phyloP scores from a whole-genome alignment of 78 protist genomes.

The Cavenderia fasciculata region DNA sequence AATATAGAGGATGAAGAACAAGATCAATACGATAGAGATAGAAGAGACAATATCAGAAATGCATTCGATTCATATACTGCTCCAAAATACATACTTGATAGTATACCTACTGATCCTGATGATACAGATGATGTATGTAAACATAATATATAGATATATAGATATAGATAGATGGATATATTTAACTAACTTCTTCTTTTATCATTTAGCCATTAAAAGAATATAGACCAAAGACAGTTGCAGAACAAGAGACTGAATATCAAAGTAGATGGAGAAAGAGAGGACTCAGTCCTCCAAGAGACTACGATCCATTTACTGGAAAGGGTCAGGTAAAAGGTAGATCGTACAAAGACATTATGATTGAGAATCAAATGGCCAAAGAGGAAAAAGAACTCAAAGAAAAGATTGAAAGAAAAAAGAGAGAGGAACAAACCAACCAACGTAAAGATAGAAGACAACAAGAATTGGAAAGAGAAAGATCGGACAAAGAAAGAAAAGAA shows the following conservation, averaged over 20 bases:
- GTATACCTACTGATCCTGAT: slow-evolving; percentile 22
- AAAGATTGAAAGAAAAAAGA: slow-evolving; percentile 21
- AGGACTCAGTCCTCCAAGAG: slow-evolving; percentile 59
- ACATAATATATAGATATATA: neutral
- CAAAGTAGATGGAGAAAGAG: slow-evolving; percentile 73
- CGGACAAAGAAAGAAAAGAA: neutral
- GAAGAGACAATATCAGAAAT: neutral
- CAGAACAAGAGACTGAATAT: slow-evolving; percentile 61
- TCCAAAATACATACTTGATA: slow-evolving; percentile 44
- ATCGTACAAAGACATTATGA: slow-evolving; percentile 44
- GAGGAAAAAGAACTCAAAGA: slow-evolving; percentile 41
- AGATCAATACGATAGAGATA: neutral
- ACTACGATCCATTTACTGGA: slow-evolving; percentile 68
- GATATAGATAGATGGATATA: neutral
- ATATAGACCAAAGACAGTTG: slow-evolving; percentile 53
- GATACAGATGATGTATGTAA: slow-evolving; percentile 24
- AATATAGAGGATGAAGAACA: neutral
- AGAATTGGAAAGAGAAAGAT: neutral
- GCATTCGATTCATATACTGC: slow-evolving; percentile 64
- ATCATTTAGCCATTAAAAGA: slow-evolving; percentile 16
- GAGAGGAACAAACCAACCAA: neutral
- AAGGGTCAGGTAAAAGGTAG: slow-evolving; percentile 42
- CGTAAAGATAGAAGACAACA: neutral
- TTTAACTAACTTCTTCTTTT: neutral
- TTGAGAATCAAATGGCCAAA: slow-evolving; percentile 23